phyloP scores from a whole-genome alignment of 1,284 basidiomycete genomes.

The Vanrija sp. region DNA sequence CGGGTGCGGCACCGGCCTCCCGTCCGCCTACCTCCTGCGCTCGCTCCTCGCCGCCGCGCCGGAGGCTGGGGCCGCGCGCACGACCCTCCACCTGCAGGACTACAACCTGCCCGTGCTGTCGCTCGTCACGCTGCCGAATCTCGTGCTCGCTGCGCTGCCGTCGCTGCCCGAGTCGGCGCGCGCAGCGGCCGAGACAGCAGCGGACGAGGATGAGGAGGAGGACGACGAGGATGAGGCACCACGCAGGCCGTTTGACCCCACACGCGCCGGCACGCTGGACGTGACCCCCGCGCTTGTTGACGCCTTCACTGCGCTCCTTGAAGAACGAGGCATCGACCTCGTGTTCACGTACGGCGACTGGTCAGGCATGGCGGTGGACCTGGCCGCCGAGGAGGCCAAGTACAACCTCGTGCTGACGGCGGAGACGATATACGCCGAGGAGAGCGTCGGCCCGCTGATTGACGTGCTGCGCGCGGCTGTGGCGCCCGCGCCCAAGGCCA shows the following conservation, averaged over 20 bases:
- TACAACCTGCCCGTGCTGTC: constrained; percentile 82
- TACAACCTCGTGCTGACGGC: constrained; percentile 80
- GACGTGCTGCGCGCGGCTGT: constrained; percentile 46
- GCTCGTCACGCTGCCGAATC: constrained; percentile 80
- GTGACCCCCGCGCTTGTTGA: constrained; percentile 61
- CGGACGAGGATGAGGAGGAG: constrained; percentile 12
- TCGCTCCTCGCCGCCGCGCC: constrained; percentile 53
- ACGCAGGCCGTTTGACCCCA: constrained; percentile 7
- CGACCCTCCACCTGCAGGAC: constrained; percentile 81
- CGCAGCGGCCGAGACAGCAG: constrained; percentile 31
- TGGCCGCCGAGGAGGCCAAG: constrained; percentile 18
- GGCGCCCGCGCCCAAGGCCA: not conserved
- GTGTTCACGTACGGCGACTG: constrained; percentile 81
- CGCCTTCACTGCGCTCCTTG: constrained; percentile 63
- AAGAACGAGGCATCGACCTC: constrained; percentile 57
- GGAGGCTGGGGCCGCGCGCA: constrained; percentile 25
- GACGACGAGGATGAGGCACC: constrained; percentile 14
- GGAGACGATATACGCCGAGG: constrained; percentile 83
- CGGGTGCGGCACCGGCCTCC: constrained; percentile 89
- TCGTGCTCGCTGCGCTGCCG: constrained; percentile 60
- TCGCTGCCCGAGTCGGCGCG: constrained; percentile 22
- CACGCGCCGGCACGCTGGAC: constrained; percentile 54
- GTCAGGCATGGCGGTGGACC: constrained; percentile 45
- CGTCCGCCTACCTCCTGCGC: constrained; percentile 68
- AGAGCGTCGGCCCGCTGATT: constrained; percentile 66